Evolutionary conservation across 441 rosid species (phyloP), one percentile per base, ranked within the genome.

Genomic region (Corymbia citriodora): DNA sequence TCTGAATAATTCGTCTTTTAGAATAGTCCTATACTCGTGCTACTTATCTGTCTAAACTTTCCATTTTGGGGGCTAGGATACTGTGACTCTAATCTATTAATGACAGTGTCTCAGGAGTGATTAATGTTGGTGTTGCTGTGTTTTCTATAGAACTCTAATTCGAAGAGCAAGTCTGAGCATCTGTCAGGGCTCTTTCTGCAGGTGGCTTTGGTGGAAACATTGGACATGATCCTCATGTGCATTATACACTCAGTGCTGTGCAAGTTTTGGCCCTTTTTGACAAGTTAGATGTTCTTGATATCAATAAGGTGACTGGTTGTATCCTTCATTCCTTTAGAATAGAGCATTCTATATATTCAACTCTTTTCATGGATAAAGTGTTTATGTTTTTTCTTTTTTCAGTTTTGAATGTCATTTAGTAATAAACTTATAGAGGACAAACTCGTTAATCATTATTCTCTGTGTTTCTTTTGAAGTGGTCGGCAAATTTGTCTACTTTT

Each of bases 191-290:
- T 88, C 36, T 27, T 90, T 89, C 7, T 92, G 92, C 94, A 97
- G 99, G 99, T 90, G 99, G 99, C 9, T 98, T 98, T 96, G 95
- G 96, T 25, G 99, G 99, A 91, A 98, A 97, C 87, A 88, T 95
- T 90, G 98, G 99, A 86, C 98, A 96, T 90, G 99, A 97, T 88
- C 99, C 99, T 29, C 99, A 97, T 93, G 87, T 97, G 50, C 90
- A 95, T 81, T 96, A 94, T 89, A 98, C 99, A 48, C 95, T 98
- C 68, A 97, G 99, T 89, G 99, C 99, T 49, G 96, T 98, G 65
- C 99, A 98, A 93, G 96, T 97, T 70, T 91, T 97, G 92, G 97
- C 95, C n/a, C 97, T 98, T 88, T 95, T 96, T 92, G 95, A 97
- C 95, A 97, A 94, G 92, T 90, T 97, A 82, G 91, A 93, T 88